Conservation (phyloP, 2,329 filamentous ascomycete species). For the Nothophoma quercina region DNA sequence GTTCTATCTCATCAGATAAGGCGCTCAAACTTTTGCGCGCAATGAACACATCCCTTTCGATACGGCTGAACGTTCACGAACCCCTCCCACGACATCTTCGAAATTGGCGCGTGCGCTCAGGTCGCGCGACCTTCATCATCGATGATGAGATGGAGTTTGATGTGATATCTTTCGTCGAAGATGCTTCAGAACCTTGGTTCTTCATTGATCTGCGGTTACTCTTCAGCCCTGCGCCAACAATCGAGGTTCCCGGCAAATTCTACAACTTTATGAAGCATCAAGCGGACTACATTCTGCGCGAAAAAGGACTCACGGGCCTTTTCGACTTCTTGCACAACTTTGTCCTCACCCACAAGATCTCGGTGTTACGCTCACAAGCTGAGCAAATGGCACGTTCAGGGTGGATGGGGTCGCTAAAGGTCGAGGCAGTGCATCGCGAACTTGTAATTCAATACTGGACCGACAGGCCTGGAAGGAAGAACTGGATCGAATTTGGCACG, state of each 20-base stretch:
- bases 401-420: conserved; percentile 80
- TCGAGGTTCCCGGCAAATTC: conserved; percentile 67
- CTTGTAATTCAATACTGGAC: conserved; percentile 93
- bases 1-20: conserved; percentile 73
- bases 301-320: conserved; percentile 77
- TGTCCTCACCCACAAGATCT: conserved; percentile 88
- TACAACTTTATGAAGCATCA: conserved; percentile 72
- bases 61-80: conserved; percentile 86
- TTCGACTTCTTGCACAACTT: conserved; percentile 89
- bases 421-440: conserved; percentile 81
- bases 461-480: conserved; percentile 74
- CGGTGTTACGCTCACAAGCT: conserved; percentile 80
- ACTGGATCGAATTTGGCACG: conserved; percentile 89
- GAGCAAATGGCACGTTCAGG: conserved; percentile 70
- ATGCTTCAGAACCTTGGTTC: conserved; percentile 83
- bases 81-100: conserved; percentile 79
- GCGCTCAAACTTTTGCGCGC: conserved; percentile 78
- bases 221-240: conserved; percentile 71
- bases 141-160: conserved; percentile 90
- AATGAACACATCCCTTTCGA: conserved; percentile 82
- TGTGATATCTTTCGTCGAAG: conserved; percentile 87
- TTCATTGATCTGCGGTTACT: conserved; percentile 91
- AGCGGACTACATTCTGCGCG: conserved; percentile 74
- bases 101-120: conserved; percentile 79
- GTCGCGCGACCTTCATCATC: conserved; percentile 89